A percentile compares a stretch with the other conserved stretches of the same genome.
These are phyloP conservation scores for Pleurotus tuoliensis DNA, from an alignment of 768 basidiomycete genomes.

Conservation along the genomic window DNA sequence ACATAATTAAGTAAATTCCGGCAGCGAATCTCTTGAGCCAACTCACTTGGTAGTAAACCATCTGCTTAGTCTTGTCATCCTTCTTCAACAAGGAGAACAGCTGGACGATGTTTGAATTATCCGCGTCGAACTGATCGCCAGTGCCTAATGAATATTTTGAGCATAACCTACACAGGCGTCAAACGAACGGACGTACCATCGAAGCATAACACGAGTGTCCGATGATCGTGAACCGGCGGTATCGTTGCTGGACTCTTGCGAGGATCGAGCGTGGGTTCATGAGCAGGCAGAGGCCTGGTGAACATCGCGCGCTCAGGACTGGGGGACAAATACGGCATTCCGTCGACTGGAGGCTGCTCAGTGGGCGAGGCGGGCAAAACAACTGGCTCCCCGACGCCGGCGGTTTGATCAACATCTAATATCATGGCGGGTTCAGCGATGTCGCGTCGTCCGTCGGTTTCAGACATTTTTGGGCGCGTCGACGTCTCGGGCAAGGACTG, in stretches of 20 bases:
- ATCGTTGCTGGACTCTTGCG: conserved; percentile 25
- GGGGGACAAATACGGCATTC: background rate
- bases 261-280: conserved; percentile 18
- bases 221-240: conserved; percentile 33
- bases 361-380: too few relatives aligned
- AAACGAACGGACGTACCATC: conserved; percentile 30
- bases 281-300: conserved; percentile 3
- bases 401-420: background rate
- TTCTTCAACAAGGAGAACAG: conserved; percentile 50
- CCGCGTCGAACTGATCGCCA: conserved; percentile 45
- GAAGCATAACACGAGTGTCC: conserved; percentile 52
- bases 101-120: conserved; percentile 54
- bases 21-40: background rate
- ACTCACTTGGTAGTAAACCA: conserved; percentile 54
- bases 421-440: background rate
- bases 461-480: background rate
- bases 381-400: too few relatives aligned
- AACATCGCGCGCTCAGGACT: background rate
- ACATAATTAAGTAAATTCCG: background rate
- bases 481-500: background rate
- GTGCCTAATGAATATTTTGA: conserved; percentile 20
- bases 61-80: conserved; percentile 46
- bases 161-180: background rate
- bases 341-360: background rate
- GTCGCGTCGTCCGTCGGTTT: background rate